Base-by-base conservation (phyloP, 768 basidiomycete species). In the Phylloporus scabripes region DNA sequence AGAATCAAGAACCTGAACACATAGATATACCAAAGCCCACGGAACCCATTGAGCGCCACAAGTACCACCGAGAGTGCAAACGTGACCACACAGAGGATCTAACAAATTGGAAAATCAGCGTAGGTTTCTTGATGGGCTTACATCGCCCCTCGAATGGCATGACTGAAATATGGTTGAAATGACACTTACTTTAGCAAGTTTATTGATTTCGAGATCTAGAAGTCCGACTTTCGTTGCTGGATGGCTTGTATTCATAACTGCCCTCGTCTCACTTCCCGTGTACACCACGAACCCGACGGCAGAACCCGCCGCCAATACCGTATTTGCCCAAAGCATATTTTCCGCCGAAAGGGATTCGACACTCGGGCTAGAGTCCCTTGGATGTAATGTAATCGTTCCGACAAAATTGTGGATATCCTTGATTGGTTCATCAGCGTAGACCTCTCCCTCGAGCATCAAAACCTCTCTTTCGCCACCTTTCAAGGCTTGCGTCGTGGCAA, bases 161-260 rank as follows among this genome's bases (percentile, higher is more conserved):
- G 7, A 28, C 23, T 12, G n/a, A 23, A 8, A 29, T 6, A 24
- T 26, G 7, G 4, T 17, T 3, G 49, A 34, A 34, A 32, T 26
- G 12, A 8, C 33, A 59, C 68, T 12, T 45, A 92, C 94, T 80
- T 99, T 99, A 4, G 96, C 92, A 33, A 99, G 78, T 41, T 82
- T 81, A 63, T 98, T 98, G 55, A 99, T 94, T 67, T 99, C 96
- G 42, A 92, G 60, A 69, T 99, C 96, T 48, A 98, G 65, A 41
- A 94, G 62, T 3, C 96, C 96, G 40, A 90, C 80, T 66, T 99
- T 99, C 1, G 94, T 98, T 57, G 85, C 86, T 0, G 96, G 94
- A 68, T 95, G 92, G 58, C 90, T 93, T 4, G 96, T 99, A 58
- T 99, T 99, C 92, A 99, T 92, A 20, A 97, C 95, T 1, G 96